Conservation (phyloP, 2,329 filamentous ascomycete genomes). For the Teratosphaeriaceae sp. region DNA sequence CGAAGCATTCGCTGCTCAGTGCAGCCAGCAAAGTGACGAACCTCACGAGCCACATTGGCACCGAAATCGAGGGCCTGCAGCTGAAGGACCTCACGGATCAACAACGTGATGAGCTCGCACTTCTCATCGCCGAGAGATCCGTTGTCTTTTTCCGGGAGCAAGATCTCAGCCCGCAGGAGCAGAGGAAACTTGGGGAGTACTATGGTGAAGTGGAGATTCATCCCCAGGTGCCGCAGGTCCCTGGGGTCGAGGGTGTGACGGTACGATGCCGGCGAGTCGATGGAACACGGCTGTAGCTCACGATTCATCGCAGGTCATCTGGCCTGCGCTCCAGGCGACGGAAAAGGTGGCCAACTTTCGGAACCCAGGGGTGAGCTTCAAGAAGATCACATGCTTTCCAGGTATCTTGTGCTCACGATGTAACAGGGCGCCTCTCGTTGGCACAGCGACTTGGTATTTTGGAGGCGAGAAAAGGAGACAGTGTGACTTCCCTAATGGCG, state of each 20-base stretch:
- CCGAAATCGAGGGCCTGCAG: constrained; percentile 58
- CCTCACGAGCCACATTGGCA: constrained; percentile 56
- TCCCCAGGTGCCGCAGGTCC: constrained; percentile 65
- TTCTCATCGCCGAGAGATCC: constrained; percentile 57
- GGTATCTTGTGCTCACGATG: too few relatives aligned
- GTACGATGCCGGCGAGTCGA: neutral
- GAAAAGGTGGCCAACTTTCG: constrained; percentile 58
- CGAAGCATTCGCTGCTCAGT: constrained; percentile 54
- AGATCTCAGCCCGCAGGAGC: constrained; percentile 54
- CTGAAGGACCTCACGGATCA: constrained; percentile 54
- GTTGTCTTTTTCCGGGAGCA: constrained; percentile 64
- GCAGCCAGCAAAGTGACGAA: constrained; percentile 58
- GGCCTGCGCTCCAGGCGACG: constrained; percentile 60
- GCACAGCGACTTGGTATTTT: constrained; percentile 51
- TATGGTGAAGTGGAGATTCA: constrained; percentile 63
- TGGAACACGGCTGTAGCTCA: neutral
- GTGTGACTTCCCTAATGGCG: too few relatives aligned
- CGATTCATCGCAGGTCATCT: constrained; percentile 46
- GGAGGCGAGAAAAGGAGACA: too few relatives aligned
- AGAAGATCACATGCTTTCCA: constrained; percentile 63
- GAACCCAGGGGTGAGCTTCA: constrained; percentile 58
- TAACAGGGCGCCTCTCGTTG: neutral
- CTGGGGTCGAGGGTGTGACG: constrained; percentile 54
- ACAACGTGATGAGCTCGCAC: constrained; percentile 56
- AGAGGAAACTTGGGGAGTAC: constrained; percentile 56